Percentiles rank a stretch among this genome's conserved stretches.
Conservation (phyloP, 768 basidiomycete genomes). For the Hebeloma cylindrosporum region DNA sequence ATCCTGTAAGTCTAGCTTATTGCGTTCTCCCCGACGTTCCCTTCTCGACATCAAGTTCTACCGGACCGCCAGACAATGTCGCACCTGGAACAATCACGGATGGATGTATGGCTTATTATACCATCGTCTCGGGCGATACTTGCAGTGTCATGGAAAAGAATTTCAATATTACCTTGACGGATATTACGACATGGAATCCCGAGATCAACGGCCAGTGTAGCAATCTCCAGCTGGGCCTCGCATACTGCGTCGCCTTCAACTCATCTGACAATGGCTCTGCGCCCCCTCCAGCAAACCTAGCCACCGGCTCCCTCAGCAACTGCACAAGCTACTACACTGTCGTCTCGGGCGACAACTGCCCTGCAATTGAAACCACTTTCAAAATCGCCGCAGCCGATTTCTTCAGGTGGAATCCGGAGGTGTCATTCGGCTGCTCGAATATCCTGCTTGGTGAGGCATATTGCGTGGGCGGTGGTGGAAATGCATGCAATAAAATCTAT, state of each 20-base stretch:
- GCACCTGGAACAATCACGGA: constrained; percentile 15
- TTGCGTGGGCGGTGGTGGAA: constrained; percentile 12
- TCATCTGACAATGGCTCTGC: constrained; percentile 4
- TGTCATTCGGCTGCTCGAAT: constrained; percentile 16
- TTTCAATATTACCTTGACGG: constrained; percentile 13
- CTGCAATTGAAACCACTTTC: constrained; percentile 17
- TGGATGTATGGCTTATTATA: constrained; percentile 19
- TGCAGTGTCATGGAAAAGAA: constrained; percentile 16
- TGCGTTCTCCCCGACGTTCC: constrained; percentile 10
- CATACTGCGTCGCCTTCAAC: constrained; percentile 6
- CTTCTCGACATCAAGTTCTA: constrained; percentile 7
- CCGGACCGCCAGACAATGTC: constrained; percentile 17
- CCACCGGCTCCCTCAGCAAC: constrained; percentile 10
- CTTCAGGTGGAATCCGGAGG: constrained; percentile 24
- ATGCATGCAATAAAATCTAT: constrained; percentile 9
- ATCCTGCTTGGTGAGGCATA: constrained; percentile 13
- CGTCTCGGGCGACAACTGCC: constrained; percentile 17
- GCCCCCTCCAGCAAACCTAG: constrained; percentile 10
- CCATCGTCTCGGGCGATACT: constrained; percentile 16
- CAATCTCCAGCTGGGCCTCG: constrained; percentile 14
- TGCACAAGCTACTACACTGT: constrained; percentile 21
- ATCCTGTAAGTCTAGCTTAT: constrained; percentile 14
- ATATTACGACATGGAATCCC: constrained; percentile 21
- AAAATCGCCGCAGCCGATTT: constrained; percentile 21
- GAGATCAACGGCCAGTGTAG: constrained; percentile 20